Evolutionary conservation across 805 yeast species (phyloP), one percentile per base, ranked within the genome.

Genomic region (Cyberlindnera meyerae): DNA sequence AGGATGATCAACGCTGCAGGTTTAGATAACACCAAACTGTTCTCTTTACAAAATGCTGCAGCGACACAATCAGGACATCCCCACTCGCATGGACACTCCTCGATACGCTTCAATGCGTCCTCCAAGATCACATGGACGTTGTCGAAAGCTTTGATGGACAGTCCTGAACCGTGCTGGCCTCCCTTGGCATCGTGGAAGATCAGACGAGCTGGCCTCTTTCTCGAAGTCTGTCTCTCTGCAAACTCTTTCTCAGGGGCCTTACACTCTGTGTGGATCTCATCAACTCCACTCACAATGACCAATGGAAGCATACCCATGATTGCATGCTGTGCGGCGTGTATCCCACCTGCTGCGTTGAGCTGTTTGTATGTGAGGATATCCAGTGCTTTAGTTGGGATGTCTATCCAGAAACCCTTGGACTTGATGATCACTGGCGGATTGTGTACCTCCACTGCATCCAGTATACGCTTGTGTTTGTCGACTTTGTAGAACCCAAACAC

Each of bases 161-260:
- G 63, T 0, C 97, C 97, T 0, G 86, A 74, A 0, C 96, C 96
- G 30, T 68, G 65, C 37, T 69, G 69, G 2, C 95, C 95, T 9
- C 95, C 96, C 51, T 79, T 77, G 1, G 86, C 71, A 57, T 93
- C 97, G 53, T 78, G 79, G 48, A 93, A 83, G 2, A 89, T 77
- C 33, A 93, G 62, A 36, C 98, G 65, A 0, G 95, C 95, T 0
- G 97, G 97, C 28, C 99, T 63, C 39, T 73, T 75, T 27, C 98
- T 64, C 13, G 61, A 59, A 0, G 90, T 72, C 52, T 83, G 83
- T 20, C 87, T 61, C 33, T 71, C 70, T 1, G 96, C 85, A 67
- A 90, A 85, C 55, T 93, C 99, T 51, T 93, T 93, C 47, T 88
- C 95, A 0, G 98, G 97, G 0, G 97, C 97, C 52, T 93, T 93